Conservation (phyloP, 768 basidiomycete species). For the Serendipita indica region DNA sequence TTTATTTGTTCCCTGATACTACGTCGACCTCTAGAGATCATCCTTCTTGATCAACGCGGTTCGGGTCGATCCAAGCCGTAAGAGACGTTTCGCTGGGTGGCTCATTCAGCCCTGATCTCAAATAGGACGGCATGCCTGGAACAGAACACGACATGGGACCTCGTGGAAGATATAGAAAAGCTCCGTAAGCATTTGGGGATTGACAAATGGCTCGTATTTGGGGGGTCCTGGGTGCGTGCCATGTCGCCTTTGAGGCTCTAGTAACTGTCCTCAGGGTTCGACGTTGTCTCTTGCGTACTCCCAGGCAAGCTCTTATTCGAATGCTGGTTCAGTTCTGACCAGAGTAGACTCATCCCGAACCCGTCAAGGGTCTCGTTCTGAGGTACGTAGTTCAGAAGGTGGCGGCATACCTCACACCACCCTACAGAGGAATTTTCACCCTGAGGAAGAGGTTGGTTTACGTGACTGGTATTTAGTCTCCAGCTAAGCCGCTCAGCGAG, state of each 20-base stretch:
- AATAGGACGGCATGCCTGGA: slow-evolving; percentile 54
- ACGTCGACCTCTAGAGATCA: slow-evolving; percentile 34
- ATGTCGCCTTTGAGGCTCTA: background rate
- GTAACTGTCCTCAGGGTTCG: slow-evolving; percentile 42
- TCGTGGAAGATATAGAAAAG: slow-evolving; percentile 80
- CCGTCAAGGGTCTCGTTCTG: slow-evolving; percentile 63
- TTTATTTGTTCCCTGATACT: background rate
- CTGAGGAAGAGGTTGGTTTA: slow-evolving; percentile 50
- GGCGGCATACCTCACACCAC: too few species aligned
- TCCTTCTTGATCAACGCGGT: slow-evolving; percentile 84
- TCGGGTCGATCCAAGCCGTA: slow-evolving; percentile 76
- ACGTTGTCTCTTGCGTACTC: slow-evolving; percentile 78
- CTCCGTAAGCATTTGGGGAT: slow-evolving; percentile 60
- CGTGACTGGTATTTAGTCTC: background rate
- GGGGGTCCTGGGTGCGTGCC: slow-evolving; percentile 72
- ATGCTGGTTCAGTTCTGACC: background rate
- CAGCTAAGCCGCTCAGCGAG: slow-evolving; percentile 48
- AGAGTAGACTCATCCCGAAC: slow-evolving; percentile 57
- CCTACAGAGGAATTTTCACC: slow-evolving; percentile 79
- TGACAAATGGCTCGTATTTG: slow-evolving; percentile 88
- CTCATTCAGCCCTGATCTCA: background rate
- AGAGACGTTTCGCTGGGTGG: slow-evolving; percentile 19
- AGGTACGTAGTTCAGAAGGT: slow-evolving; percentile 21
- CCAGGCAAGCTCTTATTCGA: slow-evolving; percentile 33
- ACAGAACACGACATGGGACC: slow-evolving; percentile 89